These are phyloP conservation scores for Yamagishiella unicocca DNA, from an alignment of 139 green algal species.

Conservation along the genomic window DNA sequence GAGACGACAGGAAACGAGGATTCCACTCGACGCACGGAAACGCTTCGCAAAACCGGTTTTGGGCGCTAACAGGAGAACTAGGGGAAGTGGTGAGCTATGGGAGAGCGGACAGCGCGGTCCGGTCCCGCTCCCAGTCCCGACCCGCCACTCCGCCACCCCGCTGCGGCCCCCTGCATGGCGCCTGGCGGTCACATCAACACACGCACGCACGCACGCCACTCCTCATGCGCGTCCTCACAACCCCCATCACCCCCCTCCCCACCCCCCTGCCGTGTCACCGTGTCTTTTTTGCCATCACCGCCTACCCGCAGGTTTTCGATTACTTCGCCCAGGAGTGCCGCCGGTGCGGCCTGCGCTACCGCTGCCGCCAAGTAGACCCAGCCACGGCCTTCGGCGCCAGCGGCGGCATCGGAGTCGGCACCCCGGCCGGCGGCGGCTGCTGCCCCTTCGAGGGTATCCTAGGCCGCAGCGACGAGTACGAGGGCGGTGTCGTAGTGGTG, in stretches of 20 bases:
- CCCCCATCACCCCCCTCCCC: neutral
- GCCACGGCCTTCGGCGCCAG: neutral
- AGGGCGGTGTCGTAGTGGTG: slow-evolving; percentile 79
- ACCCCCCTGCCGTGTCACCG: neutral
- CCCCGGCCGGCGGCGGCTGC: neutral
- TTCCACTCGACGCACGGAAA: too few relatives aligned
- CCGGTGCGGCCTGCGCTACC: slow-evolving; percentile 57
- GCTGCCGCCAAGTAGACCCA: slow-evolving; percentile 4
- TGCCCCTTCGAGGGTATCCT: slow-evolving; percentile 60
- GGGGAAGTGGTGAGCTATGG: slow-evolving; percentile 90
- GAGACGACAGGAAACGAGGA: too few relatives aligned
- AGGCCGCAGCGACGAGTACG: slow-evolving; percentile 68
- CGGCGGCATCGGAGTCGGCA: neutral
- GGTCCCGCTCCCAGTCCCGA: too few relatives aligned
- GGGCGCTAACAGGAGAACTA: too few relatives aligned
- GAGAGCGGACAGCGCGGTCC: slow-evolving; percentile 58
- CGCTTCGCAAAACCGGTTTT: too few relatives aligned
- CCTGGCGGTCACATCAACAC: too few relatives aligned
- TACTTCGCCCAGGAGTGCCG: slow-evolving; percentile 57
- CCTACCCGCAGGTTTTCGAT: slow-evolving; percentile 64
- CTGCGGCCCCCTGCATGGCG: neutral
- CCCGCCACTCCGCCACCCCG: neutral
- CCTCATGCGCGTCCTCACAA: neutral
- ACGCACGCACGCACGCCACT: too few relatives aligned
- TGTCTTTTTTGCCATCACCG: neutral